A percentile compares a stretch with the other conserved stretches of the same genome.
These are phyloP conservation scores for Maudiozyma turicensis DNA, from an alignment of 805 yeast genomes.

Conservation along the genomic window DNA sequence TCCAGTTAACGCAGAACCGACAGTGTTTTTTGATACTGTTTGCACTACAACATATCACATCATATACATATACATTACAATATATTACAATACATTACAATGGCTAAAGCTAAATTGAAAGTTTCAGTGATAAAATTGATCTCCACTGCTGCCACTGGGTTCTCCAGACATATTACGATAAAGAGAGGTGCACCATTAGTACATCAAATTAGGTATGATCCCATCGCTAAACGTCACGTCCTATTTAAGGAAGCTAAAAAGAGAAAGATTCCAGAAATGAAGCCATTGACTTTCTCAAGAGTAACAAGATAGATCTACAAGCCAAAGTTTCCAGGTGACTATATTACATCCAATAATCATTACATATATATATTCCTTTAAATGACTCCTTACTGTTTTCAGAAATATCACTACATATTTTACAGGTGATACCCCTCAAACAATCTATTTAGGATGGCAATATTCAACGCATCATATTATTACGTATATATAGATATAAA, in stretches of 20 bases:
- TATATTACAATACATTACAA: conserved; percentile 1
- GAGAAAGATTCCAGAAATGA: conserved; percentile 59
- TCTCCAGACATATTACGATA: conserved; percentile 64
- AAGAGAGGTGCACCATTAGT: conserved; percentile 76
- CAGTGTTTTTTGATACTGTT: background rate
- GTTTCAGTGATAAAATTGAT: conserved; percentile 76
- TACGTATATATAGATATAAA: background rate
- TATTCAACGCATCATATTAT: background rate
- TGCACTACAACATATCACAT: background rate
- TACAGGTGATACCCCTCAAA: too few species aligned
- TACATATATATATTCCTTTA: too few species aligned
- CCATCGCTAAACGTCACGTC: conserved; percentile 82
- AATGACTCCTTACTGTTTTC: too few species aligned
- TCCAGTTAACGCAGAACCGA: too few species aligned
- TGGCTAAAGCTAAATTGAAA: conserved; percentile 56
- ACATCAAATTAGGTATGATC: conserved; percentile 79
- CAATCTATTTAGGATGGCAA: too few species aligned
- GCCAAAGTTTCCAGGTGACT: too few species aligned
- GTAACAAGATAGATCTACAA: conserved; percentile 4
- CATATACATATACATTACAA: background rate
- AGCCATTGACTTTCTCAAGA: conserved; percentile 41
- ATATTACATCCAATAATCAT: too few species aligned
- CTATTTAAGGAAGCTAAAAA: conserved; percentile 81
- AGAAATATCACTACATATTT: too few species aligned
- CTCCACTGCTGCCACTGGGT: conserved; percentile 88